Percentiles rank a stretch among this genome's conserved stretches.
These are phyloP conservation scores for Penicillium flavigenum DNA, from an alignment of 495 filamentous ascomycete genomes.

Conservation along the genomic window DNA sequence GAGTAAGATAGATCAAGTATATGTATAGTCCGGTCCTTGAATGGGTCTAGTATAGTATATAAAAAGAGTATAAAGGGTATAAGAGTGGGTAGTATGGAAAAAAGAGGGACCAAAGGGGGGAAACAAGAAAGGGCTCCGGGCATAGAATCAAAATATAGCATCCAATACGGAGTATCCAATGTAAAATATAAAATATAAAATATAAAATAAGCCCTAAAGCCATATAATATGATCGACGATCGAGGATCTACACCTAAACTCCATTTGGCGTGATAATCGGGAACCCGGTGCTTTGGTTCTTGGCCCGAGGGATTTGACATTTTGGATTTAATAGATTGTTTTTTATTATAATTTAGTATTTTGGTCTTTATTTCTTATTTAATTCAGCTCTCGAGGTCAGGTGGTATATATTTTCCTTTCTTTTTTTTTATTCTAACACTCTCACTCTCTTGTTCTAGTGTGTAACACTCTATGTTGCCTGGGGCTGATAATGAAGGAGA, in stretches of 20 bases:
- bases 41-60: not conserved
- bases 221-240: constrained; percentile 10
- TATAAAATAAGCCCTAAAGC: not conserved
- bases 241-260: constrained; percentile 30
- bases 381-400: constrained; percentile 11
- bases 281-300: constrained; percentile 31
- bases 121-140: not conserved
- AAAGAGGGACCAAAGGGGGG: not conserved
- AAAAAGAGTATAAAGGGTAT: not conserved
- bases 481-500: constrained; percentile 26
- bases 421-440: constrained; percentile 13
- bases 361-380: not conserved
- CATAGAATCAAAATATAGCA: not conserved
- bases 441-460: constrained; percentile 7
- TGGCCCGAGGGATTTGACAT: constrained; percentile 10
- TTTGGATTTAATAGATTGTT: not conserved
- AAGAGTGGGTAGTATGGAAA: not conserved
- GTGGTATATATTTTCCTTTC: constrained; percentile 14
- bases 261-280: constrained; percentile 24
- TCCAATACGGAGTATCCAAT: not conserved
- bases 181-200: not conserved
- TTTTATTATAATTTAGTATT: not conserved
- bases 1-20: constrained; percentile 4
- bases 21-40: constrained; percentile 4
- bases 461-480: constrained; percentile 25